Percentiles rank a stretch among this genome's conserved stretches.
These are phyloP conservation scores for Silene latifolia DNA, from an alignment of 148 eudicot species.

Conservation along the genomic window DNA sequence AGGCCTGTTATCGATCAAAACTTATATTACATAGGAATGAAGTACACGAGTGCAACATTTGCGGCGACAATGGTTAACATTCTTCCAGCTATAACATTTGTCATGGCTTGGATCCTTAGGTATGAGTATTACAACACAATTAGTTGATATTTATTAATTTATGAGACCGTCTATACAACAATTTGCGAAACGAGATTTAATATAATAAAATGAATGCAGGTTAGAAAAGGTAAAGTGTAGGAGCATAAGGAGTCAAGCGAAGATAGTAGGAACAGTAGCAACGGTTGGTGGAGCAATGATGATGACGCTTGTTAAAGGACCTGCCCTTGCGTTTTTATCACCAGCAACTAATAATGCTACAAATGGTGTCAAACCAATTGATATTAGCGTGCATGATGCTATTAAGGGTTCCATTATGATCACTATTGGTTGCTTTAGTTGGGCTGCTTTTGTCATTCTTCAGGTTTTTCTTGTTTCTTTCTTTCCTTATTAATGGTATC, in stretches of 20 bases:
- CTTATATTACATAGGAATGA: constrained; percentile 79
- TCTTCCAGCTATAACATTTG: constrained; percentile 83
- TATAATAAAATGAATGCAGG: constrained; percentile 24
- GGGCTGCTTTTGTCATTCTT: constrained; percentile 87
- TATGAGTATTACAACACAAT: too few relatives aligned
- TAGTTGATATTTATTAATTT: too few relatives aligned
- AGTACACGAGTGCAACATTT: constrained; percentile 80
- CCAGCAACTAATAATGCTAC: constrained; percentile 23
- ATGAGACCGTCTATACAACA: too few relatives aligned
- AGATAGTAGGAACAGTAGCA: constrained; percentile 65
- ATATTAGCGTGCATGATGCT: constrained; percentile 55
- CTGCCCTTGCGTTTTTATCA: constrained; percentile 43
- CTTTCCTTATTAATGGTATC: neutral
- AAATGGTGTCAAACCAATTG: constrained; percentile 25
- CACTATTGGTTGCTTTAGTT: constrained; percentile 77
- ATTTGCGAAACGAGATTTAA: neutral
- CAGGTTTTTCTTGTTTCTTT: constrained; percentile 31
- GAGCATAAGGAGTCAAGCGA: constrained; percentile 74
- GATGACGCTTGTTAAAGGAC: constrained; percentile 81
- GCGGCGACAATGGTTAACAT: constrained; percentile 76
- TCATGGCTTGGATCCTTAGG: constrained; percentile 80
- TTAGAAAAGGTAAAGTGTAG: constrained; percentile 60
- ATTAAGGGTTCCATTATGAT: constrained; percentile 82
- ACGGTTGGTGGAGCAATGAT: constrained; percentile 91
- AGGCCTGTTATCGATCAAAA: constrained; percentile 97